phyloP scores from a whole-genome alignment of 306 rosid species.

The Trifolium repens region DNA sequence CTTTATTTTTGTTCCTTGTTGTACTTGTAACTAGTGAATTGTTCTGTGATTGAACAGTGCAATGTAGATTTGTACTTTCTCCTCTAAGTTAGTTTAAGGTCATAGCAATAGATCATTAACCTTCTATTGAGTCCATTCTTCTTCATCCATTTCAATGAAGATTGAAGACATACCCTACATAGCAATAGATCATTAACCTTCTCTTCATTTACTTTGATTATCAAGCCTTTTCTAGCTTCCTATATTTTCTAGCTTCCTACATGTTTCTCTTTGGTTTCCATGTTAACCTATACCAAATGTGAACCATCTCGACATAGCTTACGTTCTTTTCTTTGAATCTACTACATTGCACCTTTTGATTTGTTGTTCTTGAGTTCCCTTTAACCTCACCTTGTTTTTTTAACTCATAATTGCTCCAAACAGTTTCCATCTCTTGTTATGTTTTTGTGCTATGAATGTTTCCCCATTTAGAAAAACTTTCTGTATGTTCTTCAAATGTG shows the following conservation, averaged over 20 bases:
- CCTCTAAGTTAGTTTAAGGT: neutral
- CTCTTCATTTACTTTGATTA: too few species aligned
- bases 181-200: too few species aligned
- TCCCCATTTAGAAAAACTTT: too few species aligned
- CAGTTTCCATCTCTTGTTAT: too few species aligned
- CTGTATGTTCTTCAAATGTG: too few species aligned
- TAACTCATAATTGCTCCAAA: too few species aligned
- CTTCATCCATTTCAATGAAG: neutral
- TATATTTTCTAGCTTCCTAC: too few species aligned
- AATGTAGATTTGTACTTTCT: too few species aligned
- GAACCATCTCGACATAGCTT: neutral
- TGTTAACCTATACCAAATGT: neutral
- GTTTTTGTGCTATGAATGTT: too few species aligned
- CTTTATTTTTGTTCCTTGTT: neutral
- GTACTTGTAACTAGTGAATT: neutral
- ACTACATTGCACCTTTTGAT: neutral
- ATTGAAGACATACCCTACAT: neutral
- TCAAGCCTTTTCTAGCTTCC: neutral
- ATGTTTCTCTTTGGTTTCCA: neutral
- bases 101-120: too few species aligned
- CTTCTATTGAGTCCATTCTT: neutral
- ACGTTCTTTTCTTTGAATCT: neutral
- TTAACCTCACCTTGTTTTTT: neutral
- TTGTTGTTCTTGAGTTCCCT: neutral
- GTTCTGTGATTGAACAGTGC: too few species aligned